A percentile compares a stretch with the other conserved stretches of the same genome.
Conservation (phyloP, 768 basidiomycete species). For the Tylopilus vinaceipallidus region DNA sequence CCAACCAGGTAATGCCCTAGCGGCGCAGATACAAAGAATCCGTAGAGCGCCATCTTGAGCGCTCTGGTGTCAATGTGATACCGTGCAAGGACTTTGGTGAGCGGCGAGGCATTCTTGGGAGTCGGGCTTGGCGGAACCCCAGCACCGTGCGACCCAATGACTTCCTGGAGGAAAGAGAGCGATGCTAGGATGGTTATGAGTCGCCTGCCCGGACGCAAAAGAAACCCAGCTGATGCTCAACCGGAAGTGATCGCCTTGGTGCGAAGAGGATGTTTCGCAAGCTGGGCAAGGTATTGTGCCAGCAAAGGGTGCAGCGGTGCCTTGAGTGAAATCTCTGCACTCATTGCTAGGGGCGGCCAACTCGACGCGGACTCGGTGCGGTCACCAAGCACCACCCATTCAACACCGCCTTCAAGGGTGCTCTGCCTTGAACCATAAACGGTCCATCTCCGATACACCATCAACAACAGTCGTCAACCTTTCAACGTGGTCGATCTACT, state of each 20-base stretch:
- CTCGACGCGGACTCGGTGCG: not conserved
- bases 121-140: constrained; percentile 51
- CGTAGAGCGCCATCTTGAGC: constrained; percentile 81
- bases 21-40: constrained; percentile 81
- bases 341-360: constrained; percentile 36
- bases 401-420: not conserved
- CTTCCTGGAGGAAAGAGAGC: constrained; percentile 73
- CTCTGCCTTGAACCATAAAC: not conserved
- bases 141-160: constrained; percentile 72
- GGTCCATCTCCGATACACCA: not conserved
- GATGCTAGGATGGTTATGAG: constrained; percentile 34
- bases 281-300: constrained; percentile 66
- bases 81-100: constrained; percentile 51
- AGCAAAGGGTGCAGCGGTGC: constrained; percentile 46
- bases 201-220: not conserved
- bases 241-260: constrained; percentile 82
- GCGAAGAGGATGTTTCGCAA: constrained; percentile 66
- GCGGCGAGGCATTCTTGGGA: constrained; percentile 51
- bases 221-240: constrained; percentile 24
- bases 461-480: not conserved
- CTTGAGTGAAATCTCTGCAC: constrained; percentile 20
- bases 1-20: constrained; percentile 74
- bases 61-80: constrained; percentile 68
- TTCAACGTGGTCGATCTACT: too few species aligned
- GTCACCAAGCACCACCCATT: too few species aligned